These are phyloP conservation scores for Saccharomycopsis selenospora DNA, from an alignment of 805 yeast species.

Conservation along the genomic window DNA sequence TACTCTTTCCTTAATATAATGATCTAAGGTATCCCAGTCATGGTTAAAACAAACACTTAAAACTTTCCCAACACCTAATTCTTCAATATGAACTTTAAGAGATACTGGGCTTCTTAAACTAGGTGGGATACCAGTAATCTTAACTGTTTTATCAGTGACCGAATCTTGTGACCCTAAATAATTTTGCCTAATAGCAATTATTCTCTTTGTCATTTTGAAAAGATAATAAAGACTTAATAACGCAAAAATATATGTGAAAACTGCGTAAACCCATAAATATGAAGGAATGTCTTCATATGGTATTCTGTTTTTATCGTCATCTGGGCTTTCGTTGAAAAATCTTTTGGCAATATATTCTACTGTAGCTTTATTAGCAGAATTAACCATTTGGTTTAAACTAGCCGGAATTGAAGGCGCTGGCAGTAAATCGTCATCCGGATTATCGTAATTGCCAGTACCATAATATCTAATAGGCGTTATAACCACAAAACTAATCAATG, in stretches of 20 bases:
- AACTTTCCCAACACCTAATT: constrained; percentile 50
- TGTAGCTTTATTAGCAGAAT: background rate
- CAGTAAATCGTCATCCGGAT: constrained; percentile 26
- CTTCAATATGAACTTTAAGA: constrained; percentile 44
- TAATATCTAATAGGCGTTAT: constrained; percentile 48
- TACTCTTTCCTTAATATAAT: constrained; percentile 35
- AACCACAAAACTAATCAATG: constrained; percentile 40
- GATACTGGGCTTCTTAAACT: constrained; percentile 37
- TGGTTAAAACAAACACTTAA: constrained; percentile 31
- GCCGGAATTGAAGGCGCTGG: constrained; percentile 1
- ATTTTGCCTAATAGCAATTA: constrained; percentile 47
- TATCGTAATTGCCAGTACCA: constrained; percentile 42
- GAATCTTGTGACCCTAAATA: constrained; percentile 54
- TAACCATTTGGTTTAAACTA: background rate
- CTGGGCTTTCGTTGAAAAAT: background rate
- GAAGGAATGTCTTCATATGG: constrained; percentile 28
- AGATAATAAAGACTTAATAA: constrained; percentile 39
- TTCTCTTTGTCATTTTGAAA: constrained; percentile 40
- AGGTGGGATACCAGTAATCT: constrained; percentile 47
- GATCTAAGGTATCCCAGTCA: constrained; percentile 19
- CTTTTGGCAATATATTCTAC: background rate
- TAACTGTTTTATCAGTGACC: constrained; percentile 51
- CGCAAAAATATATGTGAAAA: constrained; percentile 50
- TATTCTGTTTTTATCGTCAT: constrained; percentile 7
- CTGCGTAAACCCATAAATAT: constrained; percentile 46